Evolutionary conservation across 1,139 yeast genomes (phyloP).

Genomic region (Suhomyces ambrosiae): DNA sequence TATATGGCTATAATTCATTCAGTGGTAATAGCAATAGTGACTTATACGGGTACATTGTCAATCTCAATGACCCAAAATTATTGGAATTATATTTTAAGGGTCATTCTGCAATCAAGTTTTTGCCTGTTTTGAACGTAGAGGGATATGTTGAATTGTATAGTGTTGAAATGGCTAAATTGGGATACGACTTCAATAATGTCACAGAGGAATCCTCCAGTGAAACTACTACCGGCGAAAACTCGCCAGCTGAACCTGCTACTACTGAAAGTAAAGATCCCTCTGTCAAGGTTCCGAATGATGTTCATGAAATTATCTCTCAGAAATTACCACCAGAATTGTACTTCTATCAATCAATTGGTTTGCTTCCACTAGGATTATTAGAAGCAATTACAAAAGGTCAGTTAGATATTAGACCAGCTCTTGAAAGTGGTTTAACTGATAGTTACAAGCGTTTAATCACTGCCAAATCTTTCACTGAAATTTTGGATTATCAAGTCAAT

Average conservation of each 20-base stretch:
- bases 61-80: conserved; percentile 41
- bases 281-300: conserved; percentile 67
- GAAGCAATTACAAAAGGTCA: conserved; percentile 71
- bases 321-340: conserved; percentile 85
- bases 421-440: conserved; percentile 63
- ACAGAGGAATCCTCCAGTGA: conserved; percentile 3
- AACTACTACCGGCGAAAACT: conserved; percentile 5
- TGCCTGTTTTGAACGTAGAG: conserved; percentile 70
- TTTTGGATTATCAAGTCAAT: conserved; percentile 64
- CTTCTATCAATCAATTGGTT: conserved; percentile 79
- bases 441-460: conserved; percentile 61
- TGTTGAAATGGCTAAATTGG: conserved; percentile 42
- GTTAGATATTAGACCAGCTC: conserved; percentile 65
- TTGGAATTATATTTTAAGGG: conserved; percentile 44
- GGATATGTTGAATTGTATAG: conserved; percentile 69
- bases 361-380: conserved; percentile 64
- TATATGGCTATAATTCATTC: conserved; percentile 40
- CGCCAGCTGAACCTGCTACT: conserved; percentile 3
- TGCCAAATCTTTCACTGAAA: conserved; percentile 45
- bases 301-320: conserved; percentile 82
- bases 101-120: conserved; percentile 41
- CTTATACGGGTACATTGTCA: conserved; percentile 39
- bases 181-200: conserved; percentile 22
- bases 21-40: conserved; percentile 31
- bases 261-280: conserved; percentile 7